Evolutionary conservation across 1,284 basidiomycete genomes (phyloP), one percentile per base, ranked within the genome.

Genomic region (Naganishia liquefaciens): DNA sequence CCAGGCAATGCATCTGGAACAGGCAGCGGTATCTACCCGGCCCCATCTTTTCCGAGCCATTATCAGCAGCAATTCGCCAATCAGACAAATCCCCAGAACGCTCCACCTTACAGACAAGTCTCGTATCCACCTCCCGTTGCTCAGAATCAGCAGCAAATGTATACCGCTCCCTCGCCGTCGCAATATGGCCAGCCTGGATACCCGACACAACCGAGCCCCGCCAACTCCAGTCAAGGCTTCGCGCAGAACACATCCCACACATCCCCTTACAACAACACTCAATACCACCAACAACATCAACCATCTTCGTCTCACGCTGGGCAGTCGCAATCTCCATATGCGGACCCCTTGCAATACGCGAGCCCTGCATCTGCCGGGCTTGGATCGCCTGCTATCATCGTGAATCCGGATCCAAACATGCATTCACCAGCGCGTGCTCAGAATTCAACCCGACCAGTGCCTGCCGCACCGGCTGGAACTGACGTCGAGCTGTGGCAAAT

Each of bases 401-500:
- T 49, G 55, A 44, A 49, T 30, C 44, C 33, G 9, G 46, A 47
- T n/a, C 33, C 25, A 2, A 28, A n/a, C 25, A 2, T 39, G 23
- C 33, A 7, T 17, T 7, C 4, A 15, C 19, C 27, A 19, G 17
- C 15, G 9, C 54, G 15, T 44, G 44, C 5, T 1, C 44, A 25
- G 30, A 46, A 30, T 21, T n/a, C 30, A 21, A 40, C 21, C 13
- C 44, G 55, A 19, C 33, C 44, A 15, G 37, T 60, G 11, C 55
- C 55, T 5, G 28, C 55, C 9, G 55, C 55, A 40, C 66, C 19
- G 70, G 70, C 55, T 2, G 55, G 55, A 27, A 60, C 55, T 11
- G 72, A 75, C 30, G 61, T 66, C 5, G 75, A 76, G 61, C 68
- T 78, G 9, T 69, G 68, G 33, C 37, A 68, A 23, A 69, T 76